A percentile compares a stretch with the other conserved stretches of the same genome.
These are phyloP conservation scores for Tardiomyces blankii DNA, from an alignment of 1,139 yeast genomes.

Conservation along the genomic window DNA sequence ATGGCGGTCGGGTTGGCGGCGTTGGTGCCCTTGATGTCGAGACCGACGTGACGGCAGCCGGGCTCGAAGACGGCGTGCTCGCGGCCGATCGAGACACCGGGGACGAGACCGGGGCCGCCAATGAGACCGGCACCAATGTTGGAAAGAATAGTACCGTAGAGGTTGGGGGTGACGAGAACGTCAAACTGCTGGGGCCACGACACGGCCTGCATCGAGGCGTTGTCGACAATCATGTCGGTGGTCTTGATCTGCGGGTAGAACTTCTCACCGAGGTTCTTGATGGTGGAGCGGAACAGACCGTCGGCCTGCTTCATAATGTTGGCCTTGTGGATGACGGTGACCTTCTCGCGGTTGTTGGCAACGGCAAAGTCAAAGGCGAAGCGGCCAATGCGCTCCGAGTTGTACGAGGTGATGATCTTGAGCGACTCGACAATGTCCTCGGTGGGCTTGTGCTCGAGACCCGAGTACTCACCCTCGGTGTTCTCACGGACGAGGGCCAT, in stretches of 20 bases:
- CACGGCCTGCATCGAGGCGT: slow-evolving; percentile 98
- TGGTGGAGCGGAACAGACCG: slow-evolving; percentile 93
- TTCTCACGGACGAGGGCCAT: slow-evolving; percentile 94
- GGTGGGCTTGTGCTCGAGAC: slow-evolving; percentile 94
- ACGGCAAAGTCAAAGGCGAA: slow-evolving; percentile 94
- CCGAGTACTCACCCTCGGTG: slow-evolving; percentile 97
- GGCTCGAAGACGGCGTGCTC: slow-evolving; percentile 98
- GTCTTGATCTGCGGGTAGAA: slow-evolving; percentile 69
- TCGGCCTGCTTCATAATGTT: slow-evolving; percentile 98
- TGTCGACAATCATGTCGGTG: slow-evolving; percentile 93
- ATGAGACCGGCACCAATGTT: slow-evolving; percentile 97
- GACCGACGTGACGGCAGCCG: slow-evolving; percentile 98
- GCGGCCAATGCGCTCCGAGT: slow-evolving; percentile 95
- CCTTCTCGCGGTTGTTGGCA: slow-evolving; percentile 83
- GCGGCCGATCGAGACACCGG: slow-evolving; percentile 97
- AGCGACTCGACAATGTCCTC: slow-evolving; percentile 97
- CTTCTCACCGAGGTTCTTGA: slow-evolving; percentile 80
- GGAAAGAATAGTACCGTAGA: slow-evolving; percentile 94
- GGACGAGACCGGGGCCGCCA: slow-evolving; percentile 98
- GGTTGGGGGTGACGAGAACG: slow-evolving; percentile 94
- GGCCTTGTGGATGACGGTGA: slow-evolving; percentile 97
- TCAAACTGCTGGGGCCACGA: slow-evolving; percentile 97
- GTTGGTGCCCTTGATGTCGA: slow-evolving; percentile 89
- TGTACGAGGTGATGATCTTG: slow-evolving; percentile 87
- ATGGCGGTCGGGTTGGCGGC: slow-evolving; percentile 97